Conservation (phyloP, 352 stramenopile species). For the Elongisporangium undulatum region DNA sequence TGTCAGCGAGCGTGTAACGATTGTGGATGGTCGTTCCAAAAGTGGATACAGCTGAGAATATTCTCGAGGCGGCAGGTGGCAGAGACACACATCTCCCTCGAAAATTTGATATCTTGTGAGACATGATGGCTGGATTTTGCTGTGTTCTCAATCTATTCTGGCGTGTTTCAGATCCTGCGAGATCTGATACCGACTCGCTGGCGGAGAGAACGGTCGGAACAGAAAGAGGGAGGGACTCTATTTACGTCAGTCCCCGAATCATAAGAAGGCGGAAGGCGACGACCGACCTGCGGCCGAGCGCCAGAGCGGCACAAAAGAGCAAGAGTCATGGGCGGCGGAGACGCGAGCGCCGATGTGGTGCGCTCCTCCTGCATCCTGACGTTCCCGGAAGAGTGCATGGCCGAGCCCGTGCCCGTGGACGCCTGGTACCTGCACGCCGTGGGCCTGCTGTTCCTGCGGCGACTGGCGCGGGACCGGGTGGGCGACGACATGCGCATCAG, state of each 20-base stretch:
- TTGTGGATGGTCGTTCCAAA: not conserved
- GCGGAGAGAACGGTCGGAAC: not conserved
- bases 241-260: conserved; percentile 2
- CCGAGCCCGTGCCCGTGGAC: conserved; percentile 78
- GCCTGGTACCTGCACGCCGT: conserved; percentile 78
- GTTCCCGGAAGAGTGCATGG: conserved; percentile 61
- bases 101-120: not conserved
- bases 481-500: conserved; percentile 52
- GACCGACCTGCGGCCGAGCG: conserved; percentile 3
- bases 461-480: conserved; percentile 63
- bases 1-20: not conserved
- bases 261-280: not conserved
- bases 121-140: not conserved
- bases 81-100: conserved; percentile 1
- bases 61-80: not conserved
- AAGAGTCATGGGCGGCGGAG: conserved; percentile 59
- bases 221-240: not conserved
- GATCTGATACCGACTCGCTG: not conserved
- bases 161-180: not conserved
- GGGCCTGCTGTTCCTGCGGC: conserved; percentile 65
- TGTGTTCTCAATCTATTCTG: conserved; percentile 13
- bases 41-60: conserved; percentile 2
- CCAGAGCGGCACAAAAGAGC: not conserved
- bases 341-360: conserved; percentile 65
- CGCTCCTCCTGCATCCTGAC: conserved; percentile 78